phyloP scores from a whole-genome alignment of 2,329 filamentous ascomycete species.

The Cylindrodendrum hubeiense region DNA sequence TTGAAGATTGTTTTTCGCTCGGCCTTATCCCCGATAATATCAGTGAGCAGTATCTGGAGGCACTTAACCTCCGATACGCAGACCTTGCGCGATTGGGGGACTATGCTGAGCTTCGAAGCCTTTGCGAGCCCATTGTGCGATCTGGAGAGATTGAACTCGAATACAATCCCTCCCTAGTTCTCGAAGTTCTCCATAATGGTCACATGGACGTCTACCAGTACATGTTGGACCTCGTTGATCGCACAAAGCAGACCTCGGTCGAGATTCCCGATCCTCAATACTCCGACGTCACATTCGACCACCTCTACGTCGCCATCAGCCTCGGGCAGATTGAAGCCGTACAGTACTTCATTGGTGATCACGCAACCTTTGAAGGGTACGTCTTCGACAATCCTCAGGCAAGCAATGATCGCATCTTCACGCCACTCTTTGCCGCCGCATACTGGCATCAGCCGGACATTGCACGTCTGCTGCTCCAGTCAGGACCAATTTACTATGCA shows the following conservation, averaged over 20 bases:
- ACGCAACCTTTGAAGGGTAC: slow-evolving; percentile 40
- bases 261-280: slow-evolving; percentile 27
- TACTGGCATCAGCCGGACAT: slow-evolving; percentile 43
- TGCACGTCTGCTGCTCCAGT: slow-evolving; percentile 36
- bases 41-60: slow-evolving; percentile 30
- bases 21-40: slow-evolving; percentile 38
- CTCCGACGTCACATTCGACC: slow-evolving; percentile 45
- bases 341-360: slow-evolving; percentile 27
- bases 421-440: slow-evolving; percentile 44
- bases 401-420: slow-evolving; percentile 36
- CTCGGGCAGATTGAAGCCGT: slow-evolving; percentile 39
- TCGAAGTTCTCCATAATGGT: slow-evolving; percentile 41
- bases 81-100: slow-evolving; percentile 41
- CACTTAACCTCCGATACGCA: slow-evolving; percentile 36
- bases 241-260: slow-evolving; percentile 32
- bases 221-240: slow-evolving; percentile 42
- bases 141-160: slow-evolving; percentile 44
- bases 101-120: slow-evolving; percentile 38
- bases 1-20: slow-evolving; percentile 44
- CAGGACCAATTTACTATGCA: slow-evolving; percentile 31
- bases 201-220: slow-evolving; percentile 44
- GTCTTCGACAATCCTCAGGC: slow-evolving; percentile 24
- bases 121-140: slow-evolving; percentile 45
- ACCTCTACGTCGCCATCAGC: slow-evolving; percentile 45
- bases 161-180: slow-evolving; percentile 38